Evolutionary conservation across 768 basidiomycete species (phyloP).

Genomic region (Amanita fuliginea): DNA sequence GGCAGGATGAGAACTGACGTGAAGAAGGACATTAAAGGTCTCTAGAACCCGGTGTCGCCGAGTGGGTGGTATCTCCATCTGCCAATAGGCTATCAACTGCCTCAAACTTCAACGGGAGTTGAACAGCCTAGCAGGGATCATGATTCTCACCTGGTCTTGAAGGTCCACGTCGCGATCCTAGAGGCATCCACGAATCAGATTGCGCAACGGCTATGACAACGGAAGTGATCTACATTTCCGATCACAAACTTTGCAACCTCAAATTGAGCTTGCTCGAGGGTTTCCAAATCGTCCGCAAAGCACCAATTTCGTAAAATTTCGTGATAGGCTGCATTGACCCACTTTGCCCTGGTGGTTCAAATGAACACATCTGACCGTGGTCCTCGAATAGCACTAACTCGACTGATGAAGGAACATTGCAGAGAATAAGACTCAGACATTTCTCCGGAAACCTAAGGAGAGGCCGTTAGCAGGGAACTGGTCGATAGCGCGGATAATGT

Average conservation of each 20-base stretch:
- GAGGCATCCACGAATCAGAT: neutral
- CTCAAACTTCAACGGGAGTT: neutral
- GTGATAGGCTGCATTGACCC: slow-evolving; percentile 49
- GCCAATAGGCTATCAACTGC: slow-evolving; percentile 61
- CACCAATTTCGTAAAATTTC: slow-evolving; percentile 56
- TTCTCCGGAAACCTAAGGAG: slow-evolving; percentile 55
- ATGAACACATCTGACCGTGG: slow-evolving; percentile 5
- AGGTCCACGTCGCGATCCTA: slow-evolving; percentile 47
- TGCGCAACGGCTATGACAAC: neutral
- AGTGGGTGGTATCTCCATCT: slow-evolving; percentile 40
- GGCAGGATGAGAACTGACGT: slow-evolving; percentile 30
- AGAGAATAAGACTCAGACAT: slow-evolving; percentile 55
- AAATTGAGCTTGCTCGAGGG: slow-evolving; percentile 53
- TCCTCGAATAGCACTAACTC: slow-evolving; percentile 35
- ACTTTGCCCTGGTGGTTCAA: slow-evolving; percentile 33
- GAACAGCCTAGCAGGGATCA: neutral
- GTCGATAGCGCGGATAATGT: neutral
- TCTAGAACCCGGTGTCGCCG: slow-evolving; percentile 41
- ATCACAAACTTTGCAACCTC: slow-evolving; percentile 47
- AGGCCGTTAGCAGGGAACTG: slow-evolving; percentile 4
- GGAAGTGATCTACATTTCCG: slow-evolving; percentile 34
- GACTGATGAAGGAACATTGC: slow-evolving; percentile 54
- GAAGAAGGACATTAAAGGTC: slow-evolving; percentile 43
- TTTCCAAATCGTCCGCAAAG: slow-evolving; percentile 53
- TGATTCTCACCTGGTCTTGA: slow-evolving; percentile 46